Evolutionary conservation across 257 asterid genomes (phyloP).

Genomic region (Sherardia arvensis): DNA sequence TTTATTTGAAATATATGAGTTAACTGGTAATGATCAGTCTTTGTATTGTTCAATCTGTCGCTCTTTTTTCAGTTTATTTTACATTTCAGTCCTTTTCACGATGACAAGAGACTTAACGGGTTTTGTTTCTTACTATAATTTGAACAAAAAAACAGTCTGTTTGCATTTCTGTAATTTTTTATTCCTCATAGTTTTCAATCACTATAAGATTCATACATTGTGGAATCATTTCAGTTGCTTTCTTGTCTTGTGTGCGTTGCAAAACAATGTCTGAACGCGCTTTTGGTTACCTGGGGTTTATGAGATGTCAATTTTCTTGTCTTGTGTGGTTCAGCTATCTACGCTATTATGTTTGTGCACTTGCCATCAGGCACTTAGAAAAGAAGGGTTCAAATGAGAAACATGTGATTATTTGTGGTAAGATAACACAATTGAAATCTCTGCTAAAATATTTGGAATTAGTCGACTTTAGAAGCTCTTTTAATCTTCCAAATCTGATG

Average conservation of each 20-base stretch:
- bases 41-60: neutral
- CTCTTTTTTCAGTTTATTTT: neutral
- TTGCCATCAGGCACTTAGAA: neutral
- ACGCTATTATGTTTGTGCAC: neutral
- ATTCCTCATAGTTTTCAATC: neutral
- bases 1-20: no score
- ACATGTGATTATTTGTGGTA: no score
- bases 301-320: no score
- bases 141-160: neutral
- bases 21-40: neutral
- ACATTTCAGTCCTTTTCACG: neutral
- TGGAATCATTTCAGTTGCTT: neutral
- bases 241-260: neutral
- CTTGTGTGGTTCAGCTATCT: no score
- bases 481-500: no score
- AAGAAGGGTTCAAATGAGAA: neutral
- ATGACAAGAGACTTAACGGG: neutral
- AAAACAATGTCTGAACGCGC: neutral
- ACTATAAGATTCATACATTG: neutral
- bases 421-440: no score
- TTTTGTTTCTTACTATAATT: neutral
- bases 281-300: no score
- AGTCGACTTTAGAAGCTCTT: no score
- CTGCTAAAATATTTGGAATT: no score
- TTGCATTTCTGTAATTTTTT: neutral